These are phyloP conservation scores for Hemisphaericaspora xylofermentans DNA, from an alignment of 1,139 yeast genomes.

Conservation along the genomic window DNA sequence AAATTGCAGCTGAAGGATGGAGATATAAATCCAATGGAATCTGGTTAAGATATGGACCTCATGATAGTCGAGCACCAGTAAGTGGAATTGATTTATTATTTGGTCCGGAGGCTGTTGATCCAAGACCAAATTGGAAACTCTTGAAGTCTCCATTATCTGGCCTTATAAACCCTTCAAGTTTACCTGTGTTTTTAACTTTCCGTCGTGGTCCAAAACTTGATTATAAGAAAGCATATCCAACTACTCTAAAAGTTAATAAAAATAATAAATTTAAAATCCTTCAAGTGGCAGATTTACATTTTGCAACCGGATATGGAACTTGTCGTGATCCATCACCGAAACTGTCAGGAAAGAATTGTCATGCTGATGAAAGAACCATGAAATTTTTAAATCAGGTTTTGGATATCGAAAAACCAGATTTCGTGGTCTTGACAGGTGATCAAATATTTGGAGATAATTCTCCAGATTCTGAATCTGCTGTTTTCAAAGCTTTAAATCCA, in stretches of 20 bases:
- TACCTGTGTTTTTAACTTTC: slow-evolving; percentile 31
- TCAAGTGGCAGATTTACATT: slow-evolving; percentile 86
- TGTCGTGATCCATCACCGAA: slow-evolving; percentile 71
- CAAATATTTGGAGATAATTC: slow-evolving; percentile 70
- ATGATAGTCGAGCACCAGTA: slow-evolving; percentile 40
- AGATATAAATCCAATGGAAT: slow-evolving; percentile 30
- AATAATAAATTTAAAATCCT: slow-evolving; percentile 66
- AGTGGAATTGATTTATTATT: slow-evolving; percentile 61
- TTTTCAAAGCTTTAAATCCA: slow-evolving; percentile 76
- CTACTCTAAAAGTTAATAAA: slow-evolving; percentile 26
- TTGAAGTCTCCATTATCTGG: slow-evolving; percentile 26
- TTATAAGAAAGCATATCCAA: slow-evolving; percentile 22
- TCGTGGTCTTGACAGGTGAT: slow-evolving; percentile 86
- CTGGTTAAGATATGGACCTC: slow-evolving; percentile 31
- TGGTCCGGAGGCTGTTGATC: slow-evolving; percentile 74
- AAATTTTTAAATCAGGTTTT: slow-evolving; percentile 61
- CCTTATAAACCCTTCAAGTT: slow-evolving; percentile 20
- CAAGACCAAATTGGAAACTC: slow-evolving; percentile 70
- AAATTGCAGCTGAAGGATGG: slow-evolving; percentile 38
- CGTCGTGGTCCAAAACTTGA: slow-evolving; percentile 24
- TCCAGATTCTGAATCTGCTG: slow-evolving; percentile 76
- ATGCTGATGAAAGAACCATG: slow-evolving; percentile 72
- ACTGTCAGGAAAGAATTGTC: slow-evolving; percentile 46
- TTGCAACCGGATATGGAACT: slow-evolving; percentile 71
- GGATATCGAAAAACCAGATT: slow-evolving; percentile 72